Evolutionary conservation across 2,329 filamentous ascomycete species (phyloP).

Genomic region (Eurotiales sp.): DNA sequence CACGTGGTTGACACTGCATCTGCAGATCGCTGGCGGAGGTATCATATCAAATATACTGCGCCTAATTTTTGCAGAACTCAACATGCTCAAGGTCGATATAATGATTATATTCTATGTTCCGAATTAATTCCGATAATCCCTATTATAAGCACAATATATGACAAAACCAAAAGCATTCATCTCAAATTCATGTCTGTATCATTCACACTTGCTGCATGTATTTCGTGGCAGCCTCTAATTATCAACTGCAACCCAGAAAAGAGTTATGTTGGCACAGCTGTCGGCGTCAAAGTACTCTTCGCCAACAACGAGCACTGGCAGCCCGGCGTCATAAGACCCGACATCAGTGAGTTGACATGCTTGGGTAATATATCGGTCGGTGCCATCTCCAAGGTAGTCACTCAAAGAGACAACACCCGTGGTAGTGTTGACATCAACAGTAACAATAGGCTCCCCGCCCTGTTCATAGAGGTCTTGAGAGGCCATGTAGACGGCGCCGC

Average conservation of each 20-base stretch:
- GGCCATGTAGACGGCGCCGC: conserved; percentile 7
- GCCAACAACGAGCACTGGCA: conserved; percentile 9
- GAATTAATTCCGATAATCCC: too few relatives aligned
- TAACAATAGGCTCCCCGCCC: conserved; percentile 5
- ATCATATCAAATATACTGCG: too few relatives aligned
- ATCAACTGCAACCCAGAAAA: conserved; percentile 7
- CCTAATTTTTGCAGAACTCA: too few relatives aligned
- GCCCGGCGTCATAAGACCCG: neutral
- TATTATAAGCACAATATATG: too few relatives aligned
- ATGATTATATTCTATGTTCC: too few relatives aligned
- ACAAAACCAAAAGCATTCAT: too few relatives aligned
- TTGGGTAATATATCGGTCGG: neutral
- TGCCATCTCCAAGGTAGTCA: conserved; percentile 1
- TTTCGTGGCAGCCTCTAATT: too few relatives aligned
- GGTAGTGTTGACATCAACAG: neutral
- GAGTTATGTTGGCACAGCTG: conserved; percentile 5
- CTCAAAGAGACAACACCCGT: conserved; percentile 3
- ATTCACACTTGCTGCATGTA: too few relatives aligned
- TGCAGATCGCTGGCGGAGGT: too few relatives aligned
- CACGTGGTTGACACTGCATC: too few relatives aligned
- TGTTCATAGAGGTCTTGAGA: conserved; percentile 2
- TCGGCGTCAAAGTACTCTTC: conserved; percentile 6
- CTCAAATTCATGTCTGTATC: too few relatives aligned
- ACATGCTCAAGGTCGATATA: too few relatives aligned
- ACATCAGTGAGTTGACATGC: conserved; percentile 1